phyloP scores from a whole-genome alignment of 2,329 filamentous ascomycete species.

The Colletotrichum camelliae region DNA sequence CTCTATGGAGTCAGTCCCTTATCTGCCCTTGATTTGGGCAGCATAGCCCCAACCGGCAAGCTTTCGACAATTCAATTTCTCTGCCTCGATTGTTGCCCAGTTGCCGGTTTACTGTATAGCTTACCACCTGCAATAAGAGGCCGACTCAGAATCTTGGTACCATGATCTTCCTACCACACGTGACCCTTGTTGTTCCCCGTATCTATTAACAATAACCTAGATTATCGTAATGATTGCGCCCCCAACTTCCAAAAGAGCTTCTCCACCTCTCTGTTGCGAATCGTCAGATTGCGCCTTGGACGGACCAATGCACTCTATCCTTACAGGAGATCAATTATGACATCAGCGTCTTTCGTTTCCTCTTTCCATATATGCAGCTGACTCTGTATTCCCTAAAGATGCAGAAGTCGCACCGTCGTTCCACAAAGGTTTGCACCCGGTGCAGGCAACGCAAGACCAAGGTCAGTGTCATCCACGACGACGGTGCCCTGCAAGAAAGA shows the following conservation, averaged over 20 bases:
- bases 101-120: background rate
- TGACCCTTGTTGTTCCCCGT: background rate
- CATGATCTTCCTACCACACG: background rate
- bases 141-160: background rate
- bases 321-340: too few species aligned
- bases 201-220: background rate
- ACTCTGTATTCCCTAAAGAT: background rate
- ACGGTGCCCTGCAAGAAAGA: background rate
- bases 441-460: background rate
- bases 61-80: background rate
- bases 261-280: too few species aligned
- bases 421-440: background rate
- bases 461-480: background rate
- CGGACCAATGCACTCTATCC: too few species aligned
- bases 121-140: background rate
- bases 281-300: too few species aligned
- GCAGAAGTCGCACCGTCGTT: background rate
- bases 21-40: background rate
- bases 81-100: background rate
- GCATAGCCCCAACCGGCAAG: background rate
- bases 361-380: background rate
- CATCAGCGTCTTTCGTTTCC: too few species aligned
- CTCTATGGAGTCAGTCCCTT: too few species aligned
- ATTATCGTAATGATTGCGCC: background rate
- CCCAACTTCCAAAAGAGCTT: fast-evolving